Evolutionary conservation across 345 rosid species (phyloP).

Genomic region (Balakata baccata): DNA sequence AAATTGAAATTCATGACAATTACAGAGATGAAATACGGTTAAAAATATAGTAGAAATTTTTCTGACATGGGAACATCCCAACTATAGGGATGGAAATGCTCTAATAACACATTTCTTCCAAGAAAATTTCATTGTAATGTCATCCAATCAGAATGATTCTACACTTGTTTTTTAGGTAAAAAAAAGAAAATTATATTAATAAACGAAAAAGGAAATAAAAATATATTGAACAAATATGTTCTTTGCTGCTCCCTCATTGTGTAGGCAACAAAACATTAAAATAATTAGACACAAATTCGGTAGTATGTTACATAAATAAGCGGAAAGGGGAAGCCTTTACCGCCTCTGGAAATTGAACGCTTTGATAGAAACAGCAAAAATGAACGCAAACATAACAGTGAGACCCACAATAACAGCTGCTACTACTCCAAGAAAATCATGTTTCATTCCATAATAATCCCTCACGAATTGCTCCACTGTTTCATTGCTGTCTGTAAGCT

Average conservation of each 20-base stretch:
- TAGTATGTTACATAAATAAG: neutral
- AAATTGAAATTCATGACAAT: too few species aligned
- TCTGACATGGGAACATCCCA: too few species aligned
- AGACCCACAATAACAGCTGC: conserved; percentile 16
- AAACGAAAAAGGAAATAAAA: too few species aligned
- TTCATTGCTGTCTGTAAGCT: neutral
- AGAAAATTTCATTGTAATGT: too few species aligned
- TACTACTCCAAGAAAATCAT: conserved; percentile 22
- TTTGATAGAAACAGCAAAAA: conserved; percentile 18
- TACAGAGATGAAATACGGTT: too few species aligned
- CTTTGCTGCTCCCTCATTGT: neutral
- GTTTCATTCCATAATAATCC: conserved; percentile 10
- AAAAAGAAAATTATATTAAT: neutral
- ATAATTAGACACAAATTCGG: neutral
- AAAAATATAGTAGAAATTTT: too few species aligned
- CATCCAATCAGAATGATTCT: too few species aligned
- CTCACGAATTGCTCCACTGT: conserved; percentile 5
- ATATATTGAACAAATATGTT: neutral
- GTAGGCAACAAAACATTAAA: neutral
- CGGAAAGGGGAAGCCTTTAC: neutral
- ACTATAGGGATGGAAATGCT: too few species aligned
- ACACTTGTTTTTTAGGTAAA: too few species aligned
- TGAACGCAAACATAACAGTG: conserved; percentile 10
- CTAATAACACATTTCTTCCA: too few species aligned
- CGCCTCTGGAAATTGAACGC: conserved; percentile 27